Conservation (phyloP, 169 alveolate species). For the Plasmodium billcollinsi region DNA sequence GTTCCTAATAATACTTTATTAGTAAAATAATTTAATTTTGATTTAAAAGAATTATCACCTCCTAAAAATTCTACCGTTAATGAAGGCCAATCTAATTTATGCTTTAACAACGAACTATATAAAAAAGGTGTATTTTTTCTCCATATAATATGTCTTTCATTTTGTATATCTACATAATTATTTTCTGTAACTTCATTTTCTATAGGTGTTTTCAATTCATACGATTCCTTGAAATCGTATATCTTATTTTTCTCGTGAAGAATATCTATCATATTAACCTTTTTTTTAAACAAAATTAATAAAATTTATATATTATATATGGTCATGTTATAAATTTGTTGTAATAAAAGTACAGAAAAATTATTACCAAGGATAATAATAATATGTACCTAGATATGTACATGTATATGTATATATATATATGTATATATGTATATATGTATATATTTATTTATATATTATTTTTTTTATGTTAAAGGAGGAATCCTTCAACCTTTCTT, state of each 20-base stretch:
- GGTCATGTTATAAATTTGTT: not conserved
- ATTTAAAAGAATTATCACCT: slow-evolving; percentile 79
- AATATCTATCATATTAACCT: slow-evolving; percentile 16
- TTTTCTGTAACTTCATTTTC: slow-evolving; percentile 16
- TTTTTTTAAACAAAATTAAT: not conserved
- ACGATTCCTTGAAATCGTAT: slow-evolving; percentile 24
- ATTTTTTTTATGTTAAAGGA: too few species aligned
- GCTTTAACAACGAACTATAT: slow-evolving; percentile 93
- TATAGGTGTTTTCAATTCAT: slow-evolving; percentile 14
- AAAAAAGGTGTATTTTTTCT: slow-evolving; percentile 95
- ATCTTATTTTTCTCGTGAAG: slow-evolving; percentile 10
- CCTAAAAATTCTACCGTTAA: slow-evolving; percentile 88
- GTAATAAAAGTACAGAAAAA: not conserved
- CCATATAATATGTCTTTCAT: slow-evolving; percentile 89
- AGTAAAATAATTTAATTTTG: slow-evolving; percentile 83
- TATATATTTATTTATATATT: too few species aligned
- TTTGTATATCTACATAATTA: slow-evolving; percentile 22
- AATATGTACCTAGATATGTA: not conserved
- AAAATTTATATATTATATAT: not conserved
- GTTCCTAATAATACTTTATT: slow-evolving; percentile 94
- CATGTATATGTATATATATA: not conserved
- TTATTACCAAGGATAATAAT: too few species aligned
- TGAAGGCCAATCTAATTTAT: slow-evolving; percentile 98
- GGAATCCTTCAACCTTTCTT: too few species aligned
- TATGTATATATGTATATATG: not conserved